These are phyloP conservation scores for Skeletonema grethae DNA, from an alignment of 108 stramenopile genomes.

Conservation along the genomic window DNA sequence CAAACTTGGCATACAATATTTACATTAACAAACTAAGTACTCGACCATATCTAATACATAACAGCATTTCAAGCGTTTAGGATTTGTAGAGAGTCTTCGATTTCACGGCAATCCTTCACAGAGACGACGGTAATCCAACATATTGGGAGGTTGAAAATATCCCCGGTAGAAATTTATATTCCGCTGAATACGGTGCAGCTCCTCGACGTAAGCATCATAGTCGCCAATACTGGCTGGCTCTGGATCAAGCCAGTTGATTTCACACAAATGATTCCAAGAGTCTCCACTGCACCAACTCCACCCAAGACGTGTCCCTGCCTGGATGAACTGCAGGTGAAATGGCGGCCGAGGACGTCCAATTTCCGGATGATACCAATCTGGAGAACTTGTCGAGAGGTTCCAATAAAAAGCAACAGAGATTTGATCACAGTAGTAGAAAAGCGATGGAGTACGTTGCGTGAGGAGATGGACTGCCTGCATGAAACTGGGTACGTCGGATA, in stretches of 20 bases:
- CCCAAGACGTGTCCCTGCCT: not conserved
- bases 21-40: too few relatives aligned
- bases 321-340: not conserved
- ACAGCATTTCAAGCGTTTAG: too few relatives aligned
- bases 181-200: not conserved
- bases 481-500: not conserved
- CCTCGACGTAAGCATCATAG: not conserved
- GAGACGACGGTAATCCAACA: not conserved
- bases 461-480: not conserved
- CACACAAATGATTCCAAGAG: not conserved
- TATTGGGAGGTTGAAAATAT: not conserved
- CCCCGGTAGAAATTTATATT: not conserved
- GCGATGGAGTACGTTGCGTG: not conserved
- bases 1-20: too few relatives aligned
- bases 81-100: too few relatives aligned
- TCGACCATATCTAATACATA: too few relatives aligned
- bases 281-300: not conserved
- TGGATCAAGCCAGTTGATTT: slow-evolving; percentile 7
- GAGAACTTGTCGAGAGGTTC: not conserved
- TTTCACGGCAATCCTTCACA: not conserved
- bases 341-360: not conserved
- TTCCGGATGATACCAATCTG: not conserved
- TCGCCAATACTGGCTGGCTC: not conserved
- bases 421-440: not conserved
- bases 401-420: not conserved